Base-by-base conservation (phyloP, 208 protist genomes). In the Kentomonas sorsogonicus region DNA sequence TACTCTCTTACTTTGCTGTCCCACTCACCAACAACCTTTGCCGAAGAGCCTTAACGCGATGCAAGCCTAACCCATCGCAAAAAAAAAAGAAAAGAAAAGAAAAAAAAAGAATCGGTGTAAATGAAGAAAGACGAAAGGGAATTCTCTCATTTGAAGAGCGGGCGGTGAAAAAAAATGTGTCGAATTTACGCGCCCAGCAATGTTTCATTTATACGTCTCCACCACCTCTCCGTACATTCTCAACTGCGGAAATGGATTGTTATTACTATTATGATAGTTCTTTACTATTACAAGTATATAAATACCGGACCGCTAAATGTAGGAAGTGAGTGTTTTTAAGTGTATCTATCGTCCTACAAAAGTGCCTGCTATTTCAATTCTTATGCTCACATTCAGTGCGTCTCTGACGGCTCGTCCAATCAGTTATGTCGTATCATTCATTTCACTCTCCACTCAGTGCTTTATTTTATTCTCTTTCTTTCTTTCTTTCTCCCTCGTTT, bases 381-480 rank as follows among this genome's bases (percentile, higher is more conserved):
- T n/a, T n/a, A n/a, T n/a, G n/a, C n/a, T n/a, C n/a, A n/a, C n/a
- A n/a, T n/a, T n/a, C n/a, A n/a, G n/a, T n/a, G n/a, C n/a, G n/a
- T n/a, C n/a, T n/a, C n/a, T n/a, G n/a, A n/a, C n/a, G n/a, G n/a
- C n/a, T n/a, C n/a, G n/a, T n/a, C n/a, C n/a, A n/a, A n/a, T n/a
- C n/a, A n/a, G n/a, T n/a, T n/a, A n/a, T n/a, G n/a, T n/a, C n/a
- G n/a, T n/a, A n/a, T n/a, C n/a, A n/a, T n/a, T n/a, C n/a, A n/a
- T n/a, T n/a, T n/a, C n/a, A n/a, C n/a, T n/a, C n/a, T n/a, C n/a
- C n/a, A n/a, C n/a, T n/a, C n/a, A n/a, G n/a, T n/a, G 9, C 23
- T 20, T 47, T 47, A 5, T 26, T 11, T 47, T 23, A n/a, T 16
- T 52, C 31, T 52, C 27, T 52, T 52, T 52, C 23, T 52, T 52